Conservation (phyloP, 148 eudicot genomes). For the Amaranthus hypochondriacus region DNA sequence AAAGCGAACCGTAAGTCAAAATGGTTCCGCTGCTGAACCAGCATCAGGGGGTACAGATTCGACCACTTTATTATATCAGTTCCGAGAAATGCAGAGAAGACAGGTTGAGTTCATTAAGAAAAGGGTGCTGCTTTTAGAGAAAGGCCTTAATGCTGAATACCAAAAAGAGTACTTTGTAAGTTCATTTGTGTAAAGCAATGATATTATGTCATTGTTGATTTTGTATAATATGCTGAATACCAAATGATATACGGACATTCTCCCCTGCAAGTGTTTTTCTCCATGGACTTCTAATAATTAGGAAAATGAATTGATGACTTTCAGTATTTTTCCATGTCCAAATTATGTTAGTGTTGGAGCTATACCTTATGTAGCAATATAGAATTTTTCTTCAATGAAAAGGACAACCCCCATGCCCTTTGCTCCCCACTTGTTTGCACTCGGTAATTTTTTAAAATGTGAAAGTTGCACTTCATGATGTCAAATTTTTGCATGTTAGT, state of each 20-base stretch:
- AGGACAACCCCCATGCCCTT: neutral
- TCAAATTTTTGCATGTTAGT: neutral
- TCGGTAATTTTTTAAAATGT: neutral
- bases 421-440: neutral
- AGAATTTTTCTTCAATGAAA: neutral
- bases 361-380: neutral
- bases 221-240: neutral
- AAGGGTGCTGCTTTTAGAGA: slow-evolving; percentile 81
- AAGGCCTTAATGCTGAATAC: slow-evolving; percentile 65
- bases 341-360: too few relatives aligned
- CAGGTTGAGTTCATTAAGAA: slow-evolving; percentile 89
- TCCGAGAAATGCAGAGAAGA: slow-evolving; percentile 91
- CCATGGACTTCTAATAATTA: too few relatives aligned
- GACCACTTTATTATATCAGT: slow-evolving; percentile 46
- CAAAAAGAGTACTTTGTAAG: slow-evolving; percentile 61
- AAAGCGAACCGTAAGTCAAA: slow-evolving; percentile 41
- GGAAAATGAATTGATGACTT: too few relatives aligned
- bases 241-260: neutral
- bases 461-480: neutral
- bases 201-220: neutral
- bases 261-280: too few relatives aligned
- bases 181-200: slow-evolving; percentile 19
- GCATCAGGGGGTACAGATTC: slow-evolving; percentile 41
- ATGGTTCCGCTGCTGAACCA: slow-evolving; percentile 37
- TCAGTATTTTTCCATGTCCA: too few relatives aligned